Evolutionary conservation across 2,329 filamentous ascomycete species (phyloP), one percentile per base, ranked within the genome.

Genomic region (Purpureocillium takamizusanense): DNA sequence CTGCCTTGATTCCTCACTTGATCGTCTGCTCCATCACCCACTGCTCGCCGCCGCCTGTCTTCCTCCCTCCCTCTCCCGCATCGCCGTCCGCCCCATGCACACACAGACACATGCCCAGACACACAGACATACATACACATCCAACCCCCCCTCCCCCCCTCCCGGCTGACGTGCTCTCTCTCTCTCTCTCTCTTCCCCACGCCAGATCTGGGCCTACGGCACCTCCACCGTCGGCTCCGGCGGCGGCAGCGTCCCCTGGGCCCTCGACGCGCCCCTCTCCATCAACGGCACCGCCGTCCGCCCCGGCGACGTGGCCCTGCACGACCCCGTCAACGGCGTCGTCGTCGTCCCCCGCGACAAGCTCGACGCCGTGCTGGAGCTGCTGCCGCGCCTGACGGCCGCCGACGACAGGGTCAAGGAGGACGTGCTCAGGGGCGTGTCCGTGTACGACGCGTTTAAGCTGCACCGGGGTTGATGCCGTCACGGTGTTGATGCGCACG

Each of bases 301-400:
- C 14, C 67, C 62, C 55, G 80, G 82, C 7, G 84, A 88, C 56
- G 68, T 87, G 29, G 67, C 85, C 33, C 79, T 86, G 57, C 74
- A 76, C 40, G 84, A 88, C 54, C 70, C 76, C 4, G 61, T 65
- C n/a, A 83, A 86, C 46, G 83, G 81, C 1, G 74, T 83, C 1
- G 81, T 85, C 11, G 69, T 76, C 21, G 81, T 88, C 41, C 83
- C 83, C 1, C 61, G 64, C 35, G 69, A 68, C 27, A 73, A 76
- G 49, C 54, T 86, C 9, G 65, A 69, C 10, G 68, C 72, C 35
- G 74, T 86, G 15, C 51, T 85, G 11, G 72, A 74, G 35, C 51
- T 86, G 46, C 63, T 83, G 46, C 78, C 79, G 43, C 41, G 49
- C 41, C 52, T 70, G 29, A 59, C 57, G 6, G 48, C 52, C 5